Evolutionary conservation across 2,329 filamentous ascomycete species (phyloP), one percentile per base, ranked within the genome.

Genomic region (Verticillium tricorpus): DNA sequence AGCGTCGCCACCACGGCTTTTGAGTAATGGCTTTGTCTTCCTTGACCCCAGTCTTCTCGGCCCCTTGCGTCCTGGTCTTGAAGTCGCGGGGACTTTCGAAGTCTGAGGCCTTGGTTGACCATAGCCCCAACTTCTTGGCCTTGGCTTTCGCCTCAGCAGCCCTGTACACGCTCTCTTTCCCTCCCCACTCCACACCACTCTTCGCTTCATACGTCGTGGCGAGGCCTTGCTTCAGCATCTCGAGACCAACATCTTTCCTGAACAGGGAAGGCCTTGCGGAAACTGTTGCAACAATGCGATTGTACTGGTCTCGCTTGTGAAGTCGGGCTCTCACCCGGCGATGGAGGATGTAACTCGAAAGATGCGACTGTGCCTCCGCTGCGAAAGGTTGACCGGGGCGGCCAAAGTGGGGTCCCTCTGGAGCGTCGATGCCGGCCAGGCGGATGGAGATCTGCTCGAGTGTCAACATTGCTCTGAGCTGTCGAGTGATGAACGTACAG

Each of bases 131-230:
- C 65, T 84, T 85, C 71, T 82, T 84, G 64, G 71, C 78, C 78
- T 87, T 91, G 3, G 91, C 91, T 73, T 79, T 80, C 56, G 80
- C 82, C 76, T 93, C 88, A 6, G 87, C 87, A 63, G 79, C 82
- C 66, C 85, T 82, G 72, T 94, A 94, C 63, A 82, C 74, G 57
- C 80, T 77, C 68, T 88, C 85, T 61, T 84, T 79, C 0, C 88
- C 86, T 28, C 95, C 95, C 80, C 95, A 99, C 72, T 98, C 95
- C 22, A 86, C 89, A 3, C 94, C 95, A 5, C 82, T 85, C 76
- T 96, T 98, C 32, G 92, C 94, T 77, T 98, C 95, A 73, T 98
- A 99, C 3, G 95, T 89, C 2, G 92, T 97, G 50, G 94, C 95
- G 65, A 96, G 77, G 0, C 95, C 95, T 25, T 79, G 82, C 77